A percentile compares a stretch with the other conserved stretches of the same genome.
Evolutionary conservation across 768 basidiomycete genomes (phyloP).

Genomic region (Cystobasidium onofrii): DNA sequence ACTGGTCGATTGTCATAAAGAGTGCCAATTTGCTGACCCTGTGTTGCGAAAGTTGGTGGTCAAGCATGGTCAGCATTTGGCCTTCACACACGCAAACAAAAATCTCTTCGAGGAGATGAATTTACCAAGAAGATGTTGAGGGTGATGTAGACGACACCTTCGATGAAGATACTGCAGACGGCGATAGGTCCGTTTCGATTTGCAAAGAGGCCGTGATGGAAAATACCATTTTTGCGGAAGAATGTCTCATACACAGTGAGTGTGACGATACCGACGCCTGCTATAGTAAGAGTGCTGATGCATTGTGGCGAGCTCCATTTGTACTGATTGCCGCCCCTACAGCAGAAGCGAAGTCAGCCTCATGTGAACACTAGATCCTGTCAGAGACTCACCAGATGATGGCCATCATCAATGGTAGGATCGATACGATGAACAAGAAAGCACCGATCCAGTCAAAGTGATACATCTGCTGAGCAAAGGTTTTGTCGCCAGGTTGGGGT

Average conservation of each 20-base stretch:
- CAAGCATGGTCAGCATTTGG: neutral
- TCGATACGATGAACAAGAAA: neutral
- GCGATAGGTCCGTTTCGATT: slow-evolving; percentile 25
- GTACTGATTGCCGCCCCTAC: slow-evolving; percentile 25
- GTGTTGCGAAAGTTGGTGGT: neutral
- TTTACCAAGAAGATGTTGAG: slow-evolving; percentile 20
- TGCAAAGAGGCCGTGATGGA: slow-evolving; percentile 21
- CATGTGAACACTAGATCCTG: no score
- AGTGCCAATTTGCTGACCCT: slow-evolving; percentile 18
- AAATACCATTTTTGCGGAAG: slow-evolving; percentile 10
- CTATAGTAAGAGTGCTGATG: slow-evolving; percentile 12
- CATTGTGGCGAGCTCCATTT: neutral
- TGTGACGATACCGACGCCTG: neutral
- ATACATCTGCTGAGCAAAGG: neutral
- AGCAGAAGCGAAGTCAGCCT: neutral
- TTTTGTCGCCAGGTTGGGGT: neutral
- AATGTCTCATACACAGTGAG: slow-evolving; percentile 1
- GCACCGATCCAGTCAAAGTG: slow-evolving; percentile 27
- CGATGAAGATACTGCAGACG: slow-evolving; percentile 19
- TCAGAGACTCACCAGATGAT: neutral
- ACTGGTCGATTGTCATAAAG: slow-evolving; percentile 13
- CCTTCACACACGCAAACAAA: no score
- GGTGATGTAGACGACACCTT: slow-evolving; percentile 17
- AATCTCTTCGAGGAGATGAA: neutral
- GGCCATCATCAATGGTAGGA: slow-evolving; percentile 17